Percentiles rank a stretch among this genome's conserved stretches.
phyloP scores from a whole-genome alignment of 176 grass and related monocot species.

The Phyllostachys edulis region DNA sequence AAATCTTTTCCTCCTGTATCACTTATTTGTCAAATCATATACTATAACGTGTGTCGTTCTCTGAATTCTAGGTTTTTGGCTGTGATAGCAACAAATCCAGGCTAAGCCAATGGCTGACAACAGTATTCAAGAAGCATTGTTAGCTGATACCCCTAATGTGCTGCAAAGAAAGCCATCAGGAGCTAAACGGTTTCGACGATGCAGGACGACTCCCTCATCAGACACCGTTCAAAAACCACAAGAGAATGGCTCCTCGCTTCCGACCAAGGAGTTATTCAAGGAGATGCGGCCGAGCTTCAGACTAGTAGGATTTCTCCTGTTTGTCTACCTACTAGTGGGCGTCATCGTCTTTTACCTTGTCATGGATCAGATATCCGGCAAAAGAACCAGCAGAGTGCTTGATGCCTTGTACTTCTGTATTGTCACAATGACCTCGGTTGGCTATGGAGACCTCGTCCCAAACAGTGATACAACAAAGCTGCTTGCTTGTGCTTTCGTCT shows the following conservation, averaged over 20 bases:
- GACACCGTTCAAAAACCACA: constrained; percentile 22
- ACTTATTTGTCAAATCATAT: not conserved
- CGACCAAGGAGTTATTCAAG: constrained; percentile 49
- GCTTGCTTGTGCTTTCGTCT: constrained; percentile 74
- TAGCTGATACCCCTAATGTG: constrained; percentile 25
- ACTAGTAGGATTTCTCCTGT: constrained; percentile 47
- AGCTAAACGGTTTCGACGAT: constrained; percentile 51
- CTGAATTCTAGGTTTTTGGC: not conserved
- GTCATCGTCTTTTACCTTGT: constrained; percentile 63
- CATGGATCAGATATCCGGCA: constrained; percentile 65
- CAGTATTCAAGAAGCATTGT: constrained; percentile 34
- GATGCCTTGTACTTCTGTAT: constrained; percentile 87
- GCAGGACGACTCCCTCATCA: constrained; percentile 42
- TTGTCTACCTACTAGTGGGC: constrained; percentile 62
- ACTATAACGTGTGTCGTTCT: not conserved
- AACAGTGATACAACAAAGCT: constrained; percentile 63
- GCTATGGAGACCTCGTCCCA: constrained; percentile 84
- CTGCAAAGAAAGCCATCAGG: constrained; percentile 24
- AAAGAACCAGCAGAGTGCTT: constrained; percentile 61
- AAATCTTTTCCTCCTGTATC: not conserved
- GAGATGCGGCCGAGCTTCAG: constrained; percentile 56
- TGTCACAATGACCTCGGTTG: constrained; percentile 89
- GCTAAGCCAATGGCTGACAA: constrained; percentile 37
- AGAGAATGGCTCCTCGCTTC: constrained; percentile 29
- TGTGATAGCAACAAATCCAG: constrained; percentile 2